A percentile compares a stretch with the other conserved stretches of the same genome.
Evolutionary conservation across 1,284 basidiomycete genomes (phyloP).

Genomic region (Ganoderma lingzhi): DNA sequence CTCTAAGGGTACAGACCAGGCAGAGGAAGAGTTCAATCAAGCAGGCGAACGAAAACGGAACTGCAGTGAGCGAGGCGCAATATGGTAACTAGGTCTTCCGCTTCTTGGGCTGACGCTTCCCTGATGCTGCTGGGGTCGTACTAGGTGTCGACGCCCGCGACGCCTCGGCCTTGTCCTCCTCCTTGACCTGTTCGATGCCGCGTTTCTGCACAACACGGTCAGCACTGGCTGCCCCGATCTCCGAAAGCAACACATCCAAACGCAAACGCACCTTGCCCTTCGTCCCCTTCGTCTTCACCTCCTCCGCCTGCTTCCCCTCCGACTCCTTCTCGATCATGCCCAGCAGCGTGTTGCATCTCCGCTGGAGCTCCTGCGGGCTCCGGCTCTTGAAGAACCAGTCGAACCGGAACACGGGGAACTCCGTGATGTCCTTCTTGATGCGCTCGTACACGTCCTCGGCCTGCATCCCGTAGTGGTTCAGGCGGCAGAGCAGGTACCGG

Average conservation of each 20-base stretch:
- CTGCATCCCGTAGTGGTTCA: slow-evolving; percentile 93
- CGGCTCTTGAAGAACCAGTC: slow-evolving; percentile 99
- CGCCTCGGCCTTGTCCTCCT: slow-evolving; percentile 60
- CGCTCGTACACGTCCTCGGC: slow-evolving; percentile 94
- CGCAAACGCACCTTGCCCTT: slow-evolving; percentile 66
- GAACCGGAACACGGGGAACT: slow-evolving; percentile 97
- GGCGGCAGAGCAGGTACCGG: slow-evolving; percentile 90
- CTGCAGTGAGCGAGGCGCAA: not conserved
- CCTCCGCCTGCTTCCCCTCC: slow-evolving; percentile 69
- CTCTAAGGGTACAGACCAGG: slow-evolving; percentile 26
- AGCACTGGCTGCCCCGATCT: not conserved
- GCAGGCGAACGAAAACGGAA: not conserved
- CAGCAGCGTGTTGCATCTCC: slow-evolving; percentile 90
- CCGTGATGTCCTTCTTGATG: slow-evolving; percentile 96
- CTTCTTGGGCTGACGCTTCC: slow-evolving; percentile 53
- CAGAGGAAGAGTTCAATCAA: not conserved
- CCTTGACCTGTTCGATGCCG: slow-evolving; percentile 69
- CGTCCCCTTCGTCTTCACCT: slow-evolving; percentile 63
- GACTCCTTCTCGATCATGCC: slow-evolving; percentile 94
- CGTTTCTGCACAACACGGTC: slow-evolving; percentile 57
- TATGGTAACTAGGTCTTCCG: slow-evolving; percentile 36
- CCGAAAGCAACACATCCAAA: slow-evolving; percentile 9
- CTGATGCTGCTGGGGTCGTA: slow-evolving; percentile 44
- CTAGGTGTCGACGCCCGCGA: slow-evolving; percentile 66
- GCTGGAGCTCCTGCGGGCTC: slow-evolving; percentile 89